Evolutionary conservation across 768 basidiomycete genomes (phyloP).

Genomic region (Boletellus emodensis): DNA sequence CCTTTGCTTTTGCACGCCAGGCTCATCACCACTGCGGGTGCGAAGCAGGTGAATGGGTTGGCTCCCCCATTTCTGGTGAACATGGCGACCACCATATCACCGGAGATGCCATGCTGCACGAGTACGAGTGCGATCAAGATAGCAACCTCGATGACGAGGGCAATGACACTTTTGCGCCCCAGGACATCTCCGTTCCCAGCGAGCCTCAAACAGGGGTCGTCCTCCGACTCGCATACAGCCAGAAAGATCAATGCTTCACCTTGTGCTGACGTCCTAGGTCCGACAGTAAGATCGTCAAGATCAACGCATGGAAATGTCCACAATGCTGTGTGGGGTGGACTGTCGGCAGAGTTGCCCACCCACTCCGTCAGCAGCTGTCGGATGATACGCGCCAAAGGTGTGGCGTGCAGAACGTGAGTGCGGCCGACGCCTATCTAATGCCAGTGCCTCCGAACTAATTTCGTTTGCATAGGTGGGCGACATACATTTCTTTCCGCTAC

Average conservation of each 20-base stretch:
- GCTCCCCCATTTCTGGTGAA: conserved; percentile 17
- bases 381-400: conserved; percentile 28
- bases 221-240: conserved; percentile 2
- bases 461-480: conserved; percentile 18
- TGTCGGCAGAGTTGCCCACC: conserved; percentile 12
- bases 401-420: conserved; percentile 28
- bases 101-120: conserved; percentile 20
- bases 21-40: conserved; percentile 6
- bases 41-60: background rate
- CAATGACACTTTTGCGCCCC: too few species aligned
- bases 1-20: background rate
- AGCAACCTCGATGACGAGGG: conserved; percentile 29
- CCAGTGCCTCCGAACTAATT: background rate
- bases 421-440: background rate
- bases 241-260: conserved; percentile 1
- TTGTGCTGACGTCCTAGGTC: background rate
- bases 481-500: conserved; percentile 30
- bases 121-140: conserved; percentile 27
- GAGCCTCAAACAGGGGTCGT: background rate
- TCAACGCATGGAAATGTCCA: background rate
- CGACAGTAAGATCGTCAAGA: background rate
- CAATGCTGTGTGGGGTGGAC: background rate
- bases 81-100: conserved; percentile 21
- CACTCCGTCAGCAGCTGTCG: conserved; percentile 20
- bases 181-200: background rate